Conservation (phyloP, 176 grass and related monocot species). For the Ampelocalamus luodianensis region DNA sequence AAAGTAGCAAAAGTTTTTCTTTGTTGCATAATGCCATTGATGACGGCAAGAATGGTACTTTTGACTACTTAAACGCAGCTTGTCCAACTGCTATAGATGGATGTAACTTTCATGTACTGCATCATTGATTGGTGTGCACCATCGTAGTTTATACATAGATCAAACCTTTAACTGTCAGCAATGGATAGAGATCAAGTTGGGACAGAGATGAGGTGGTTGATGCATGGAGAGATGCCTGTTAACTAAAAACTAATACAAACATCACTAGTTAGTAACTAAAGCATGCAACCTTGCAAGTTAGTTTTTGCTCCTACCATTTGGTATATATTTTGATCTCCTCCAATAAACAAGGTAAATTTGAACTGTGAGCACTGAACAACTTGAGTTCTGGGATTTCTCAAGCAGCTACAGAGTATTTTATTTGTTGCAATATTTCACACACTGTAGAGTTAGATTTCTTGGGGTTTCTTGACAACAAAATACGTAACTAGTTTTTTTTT, state of each 20-base stretch:
- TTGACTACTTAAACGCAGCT: background rate
- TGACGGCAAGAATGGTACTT: background rate
- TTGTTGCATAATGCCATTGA: constrained; percentile 2
- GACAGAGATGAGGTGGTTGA: background rate
- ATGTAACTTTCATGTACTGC: constrained; percentile 37
- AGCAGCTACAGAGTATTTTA: background rate
- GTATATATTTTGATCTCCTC: background rate
- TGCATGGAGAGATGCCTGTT: background rate
- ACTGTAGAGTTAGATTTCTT: background rate
- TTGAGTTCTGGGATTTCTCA: background rate
- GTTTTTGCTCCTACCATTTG: constrained; percentile 26
- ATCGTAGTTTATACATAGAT: constrained; percentile 23
- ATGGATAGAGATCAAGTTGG: constrained; percentile 4
- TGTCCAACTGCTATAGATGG: background rate
- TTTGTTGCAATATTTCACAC: background rate
- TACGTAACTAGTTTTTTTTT: background rate
- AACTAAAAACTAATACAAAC: constrained; percentile 31
- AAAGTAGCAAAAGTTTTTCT: background rate
- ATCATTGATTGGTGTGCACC: constrained; percentile 18
- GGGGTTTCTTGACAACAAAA: background rate
- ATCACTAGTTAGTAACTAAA: constrained; percentile 18
- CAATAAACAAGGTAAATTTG: background rate
- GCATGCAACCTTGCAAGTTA: background rate
- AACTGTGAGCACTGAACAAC: too few relatives aligned
- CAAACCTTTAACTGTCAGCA: constrained; percentile 9